A percentile compares a stretch with the other conserved stretches of the same genome.
Conservation (phyloP, 225 moss, liverwort and hornwort genomes). For the Antitrichia curtipendula region DNA sequence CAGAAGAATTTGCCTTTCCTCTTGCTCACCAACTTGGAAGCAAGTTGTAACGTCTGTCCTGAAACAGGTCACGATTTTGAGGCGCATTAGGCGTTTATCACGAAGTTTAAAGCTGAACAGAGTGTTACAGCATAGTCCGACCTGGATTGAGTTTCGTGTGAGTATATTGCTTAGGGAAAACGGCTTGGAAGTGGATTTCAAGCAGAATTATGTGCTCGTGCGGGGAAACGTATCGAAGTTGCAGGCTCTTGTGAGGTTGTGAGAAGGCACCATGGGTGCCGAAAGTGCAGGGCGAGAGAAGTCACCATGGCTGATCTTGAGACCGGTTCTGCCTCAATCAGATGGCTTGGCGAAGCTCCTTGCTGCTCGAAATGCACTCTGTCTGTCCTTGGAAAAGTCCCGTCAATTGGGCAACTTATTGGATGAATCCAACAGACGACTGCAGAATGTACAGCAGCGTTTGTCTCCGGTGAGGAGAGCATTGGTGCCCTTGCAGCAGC, state of each 20-base stretch:
- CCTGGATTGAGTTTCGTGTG: background rate
- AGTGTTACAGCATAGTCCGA: background rate
- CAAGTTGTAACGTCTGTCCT: background rate
- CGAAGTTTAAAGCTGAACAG: background rate
- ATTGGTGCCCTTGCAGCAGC: conserved; percentile 22
- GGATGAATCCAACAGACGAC: conserved; percentile 14
- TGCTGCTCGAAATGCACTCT: conserved; percentile 21
- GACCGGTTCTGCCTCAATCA: background rate
- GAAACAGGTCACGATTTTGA: background rate
- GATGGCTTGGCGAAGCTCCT: conserved; percentile 30
- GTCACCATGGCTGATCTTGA: background rate
- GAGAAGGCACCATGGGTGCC: conserved; percentile 22
- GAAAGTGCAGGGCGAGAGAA: conserved; percentile 16
- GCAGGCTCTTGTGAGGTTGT: conserved; percentile 6
- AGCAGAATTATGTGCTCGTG: conserved; percentile 18
- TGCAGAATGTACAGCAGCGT: conserved; percentile 31
- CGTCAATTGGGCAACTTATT: conserved; percentile 13
- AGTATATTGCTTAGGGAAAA: background rate
- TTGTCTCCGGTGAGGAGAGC: conserved; percentile 31
- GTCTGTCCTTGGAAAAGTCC: conserved; percentile 29
- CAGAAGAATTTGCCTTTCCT: background rate
- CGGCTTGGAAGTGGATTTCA: background rate
- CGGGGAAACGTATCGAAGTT: background rate
- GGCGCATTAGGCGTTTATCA: background rate
- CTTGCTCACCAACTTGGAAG: background rate